Evolutionary conservation across 2,329 filamentous ascomycete species (phyloP).

Genomic region (Pestalotiopsis sp.): DNA sequence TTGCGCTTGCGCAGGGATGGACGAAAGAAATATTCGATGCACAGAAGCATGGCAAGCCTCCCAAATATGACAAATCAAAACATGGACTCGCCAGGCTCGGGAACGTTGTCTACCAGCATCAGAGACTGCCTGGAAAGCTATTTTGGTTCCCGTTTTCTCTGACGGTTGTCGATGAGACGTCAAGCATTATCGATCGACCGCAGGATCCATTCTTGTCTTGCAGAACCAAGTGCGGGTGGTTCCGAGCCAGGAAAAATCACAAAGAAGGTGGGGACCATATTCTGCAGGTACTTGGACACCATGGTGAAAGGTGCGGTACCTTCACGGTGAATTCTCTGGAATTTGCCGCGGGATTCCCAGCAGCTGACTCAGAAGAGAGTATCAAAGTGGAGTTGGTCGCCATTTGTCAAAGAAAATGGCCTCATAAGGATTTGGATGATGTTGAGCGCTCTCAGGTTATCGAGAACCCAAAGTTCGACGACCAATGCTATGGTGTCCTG

Average conservation of each 20-base stretch:
- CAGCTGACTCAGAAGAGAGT: neutral
- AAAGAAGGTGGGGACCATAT: neutral
- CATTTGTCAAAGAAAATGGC: neutral
- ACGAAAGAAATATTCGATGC: neutral
- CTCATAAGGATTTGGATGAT: neutral
- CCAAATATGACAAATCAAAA: no score
- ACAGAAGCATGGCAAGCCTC: neutral
- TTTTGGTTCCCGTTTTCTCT: neutral
- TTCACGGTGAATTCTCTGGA: neutral
- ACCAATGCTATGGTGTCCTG: constrained; percentile 1
- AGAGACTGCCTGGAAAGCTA: neutral
- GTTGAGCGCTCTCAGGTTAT: neutral
- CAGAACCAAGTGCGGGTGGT: neutral
- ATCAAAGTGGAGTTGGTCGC: neutral
- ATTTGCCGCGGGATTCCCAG: neutral
- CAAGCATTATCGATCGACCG: neutral
- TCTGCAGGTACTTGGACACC: neutral
- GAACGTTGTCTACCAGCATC: neutral
- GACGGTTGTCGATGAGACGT: neutral
- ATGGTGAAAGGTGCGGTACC: neutral
- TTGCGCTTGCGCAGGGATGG: neutral
- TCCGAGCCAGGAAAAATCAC: neutral
- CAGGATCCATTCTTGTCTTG: neutral
- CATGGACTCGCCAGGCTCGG: neutral
- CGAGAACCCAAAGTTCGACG: neutral